A percentile compares a stretch with the other conserved stretches of the same genome.
Evolutionary conservation across 441 rosid species (phyloP).

Genomic region (Dalechampia spathulata): DNA sequence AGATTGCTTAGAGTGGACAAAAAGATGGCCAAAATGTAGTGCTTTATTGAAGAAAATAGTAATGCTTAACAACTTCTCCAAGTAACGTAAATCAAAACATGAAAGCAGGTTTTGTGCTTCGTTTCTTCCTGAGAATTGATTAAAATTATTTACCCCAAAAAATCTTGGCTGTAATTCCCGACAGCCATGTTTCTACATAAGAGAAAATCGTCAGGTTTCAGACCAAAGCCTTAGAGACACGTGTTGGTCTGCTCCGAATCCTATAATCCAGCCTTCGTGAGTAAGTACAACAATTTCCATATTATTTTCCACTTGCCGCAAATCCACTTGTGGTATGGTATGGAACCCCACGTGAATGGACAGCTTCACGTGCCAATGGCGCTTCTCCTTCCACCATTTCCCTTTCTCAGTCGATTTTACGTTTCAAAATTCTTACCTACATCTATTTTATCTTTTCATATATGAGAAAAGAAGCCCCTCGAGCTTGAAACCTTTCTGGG

Average conservation of each 20-base stretch:
- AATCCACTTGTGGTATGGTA: constrained; percentile 11
- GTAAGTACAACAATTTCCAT: neutral
- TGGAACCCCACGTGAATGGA: constrained; percentile 9
- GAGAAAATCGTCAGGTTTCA: constrained; percentile 1
- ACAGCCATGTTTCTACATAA: neutral
- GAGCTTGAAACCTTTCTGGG: too few species aligned
- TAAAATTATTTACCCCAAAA: neutral
- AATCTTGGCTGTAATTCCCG: neutral
- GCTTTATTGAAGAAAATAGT: neutral
- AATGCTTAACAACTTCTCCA: neutral
- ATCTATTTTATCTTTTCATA: too few species aligned
- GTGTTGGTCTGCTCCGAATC: constrained; percentile 36
- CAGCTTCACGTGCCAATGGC: constrained; percentile 12
- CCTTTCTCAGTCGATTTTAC: too few species aligned
- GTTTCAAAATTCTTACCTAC: too few species aligned
- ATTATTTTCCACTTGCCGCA: neutral
- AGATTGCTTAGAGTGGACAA: neutral
- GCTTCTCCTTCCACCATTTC: too few species aligned
- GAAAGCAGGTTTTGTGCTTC: neutral
- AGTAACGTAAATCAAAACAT: neutral
- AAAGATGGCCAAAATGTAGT: neutral
- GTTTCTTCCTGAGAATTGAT: neutral
- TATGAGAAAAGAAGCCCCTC: too few species aligned
- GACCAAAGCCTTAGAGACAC: constrained; percentile 37
- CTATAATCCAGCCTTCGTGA: constrained; percentile 1